Base-by-base conservation (phyloP, 495 filamentous ascomycete genomes). In the Annulohypoxylon moriforme region DNA sequence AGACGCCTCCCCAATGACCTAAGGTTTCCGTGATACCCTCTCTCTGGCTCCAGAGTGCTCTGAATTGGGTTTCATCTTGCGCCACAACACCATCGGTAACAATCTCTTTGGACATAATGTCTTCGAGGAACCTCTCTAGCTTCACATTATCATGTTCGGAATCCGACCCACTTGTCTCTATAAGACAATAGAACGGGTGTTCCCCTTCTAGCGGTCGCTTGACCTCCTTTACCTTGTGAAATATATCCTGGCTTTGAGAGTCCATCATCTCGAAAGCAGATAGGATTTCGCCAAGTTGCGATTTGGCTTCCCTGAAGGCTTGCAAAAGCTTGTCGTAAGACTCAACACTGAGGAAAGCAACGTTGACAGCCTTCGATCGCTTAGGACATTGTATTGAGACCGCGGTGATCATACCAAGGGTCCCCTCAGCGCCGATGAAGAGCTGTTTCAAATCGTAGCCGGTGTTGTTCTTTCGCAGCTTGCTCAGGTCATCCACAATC, bases 241-340 rank as follows among this genome's bases (percentile, higher is more conserved):
- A 91, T 2, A 97, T 80, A 24, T 86, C 79, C 79, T 98, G 96
- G 52, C 86, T 92, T 62, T 87, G 84, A 56, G 88, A 89, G 69
- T 99, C 96, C 95, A 98, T 98, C 66, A 99, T 84, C 82, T 99
- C 96, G 75, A 99, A 99, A 0, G 96, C 96, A 0, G 95, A 98
- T 3, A 99, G 88, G 77, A 99, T 97, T 81, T 99, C 96, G 5
- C 90, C 91, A 13, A 99, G 88, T 74, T 96, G 92, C 38, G 86
- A 82, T 84, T 98, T 98, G 29, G 96, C 96, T 78, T 92, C 92
- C 10, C 86, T 83, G 85, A 93, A 98, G 4, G 95, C 91, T 69
- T 85, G 75, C 76, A 93, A 93, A 34, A 92, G 92, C 74, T 96
- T 88, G 34, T 97, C 96, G 76, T 90, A 99, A 64, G 88, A 92